Percentiles rank a stretch among this genome's conserved stretches.
Conservation (phyloP, 169 alveolate species). For the Theileria parva region DNA sequence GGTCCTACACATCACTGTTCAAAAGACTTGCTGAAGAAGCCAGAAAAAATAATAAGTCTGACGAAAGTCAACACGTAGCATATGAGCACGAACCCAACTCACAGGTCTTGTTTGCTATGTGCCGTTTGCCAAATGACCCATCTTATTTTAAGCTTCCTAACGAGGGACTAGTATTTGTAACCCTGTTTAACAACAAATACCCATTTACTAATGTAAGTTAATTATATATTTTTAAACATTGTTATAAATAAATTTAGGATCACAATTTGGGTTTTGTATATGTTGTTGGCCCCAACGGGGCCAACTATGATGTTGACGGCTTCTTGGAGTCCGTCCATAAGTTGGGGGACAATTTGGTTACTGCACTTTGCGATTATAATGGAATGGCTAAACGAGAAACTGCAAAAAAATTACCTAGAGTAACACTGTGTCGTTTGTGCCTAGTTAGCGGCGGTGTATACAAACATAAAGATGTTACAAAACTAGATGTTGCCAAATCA, state of each 20-base stretch:
- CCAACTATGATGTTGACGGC: constrained; percentile 63
- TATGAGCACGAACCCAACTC: constrained; percentile 31
- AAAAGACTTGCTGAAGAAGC: constrained; percentile 27
- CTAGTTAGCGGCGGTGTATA: constrained; percentile 67
- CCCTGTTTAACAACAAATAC: constrained; percentile 43
- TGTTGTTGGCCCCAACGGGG: constrained; percentile 76
- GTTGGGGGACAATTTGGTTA: constrained; percentile 78
- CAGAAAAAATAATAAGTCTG: constrained; percentile 20
- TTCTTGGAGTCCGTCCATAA: constrained; percentile 69
- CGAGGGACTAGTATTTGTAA: constrained; percentile 60
- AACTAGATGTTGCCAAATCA: constrained; percentile 72
- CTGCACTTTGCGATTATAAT: constrained; percentile 80
- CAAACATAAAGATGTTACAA: constrained; percentile 66
- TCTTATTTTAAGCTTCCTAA: constrained; percentile 46
- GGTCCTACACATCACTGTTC: constrained; percentile 63
- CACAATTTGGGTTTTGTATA: constrained; percentile 72
- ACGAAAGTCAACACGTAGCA: constrained; percentile 10
- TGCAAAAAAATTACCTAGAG: constrained; percentile 60
- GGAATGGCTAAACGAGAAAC: constrained; percentile 79
- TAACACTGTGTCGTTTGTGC: constrained; percentile 72
- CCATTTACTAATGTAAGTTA: constrained; percentile 32
- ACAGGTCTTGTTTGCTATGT: constrained; percentile 54
- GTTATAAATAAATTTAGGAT: background rate
- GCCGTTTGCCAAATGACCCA: constrained; percentile 50
- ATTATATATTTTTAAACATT: background rate